A percentile compares a stretch with the other conserved stretches of the same genome.
phyloP scores from a whole-genome alignment of 164 flowering plant species.

The Berberis thunbergii region DNA sequence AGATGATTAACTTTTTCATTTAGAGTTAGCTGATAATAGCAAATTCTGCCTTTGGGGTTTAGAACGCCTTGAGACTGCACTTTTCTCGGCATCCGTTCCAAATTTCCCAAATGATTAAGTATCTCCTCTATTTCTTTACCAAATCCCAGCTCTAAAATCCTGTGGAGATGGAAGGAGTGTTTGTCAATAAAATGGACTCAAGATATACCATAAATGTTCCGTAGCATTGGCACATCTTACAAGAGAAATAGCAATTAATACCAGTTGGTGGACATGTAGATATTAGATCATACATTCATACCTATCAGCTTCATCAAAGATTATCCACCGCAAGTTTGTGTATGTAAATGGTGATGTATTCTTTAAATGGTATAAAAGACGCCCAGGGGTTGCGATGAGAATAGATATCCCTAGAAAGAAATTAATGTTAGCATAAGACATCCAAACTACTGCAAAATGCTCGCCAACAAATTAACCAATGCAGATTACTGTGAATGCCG shows the following conservation, averaged over 20 bases:
- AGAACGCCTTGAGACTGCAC: slow-evolving; percentile 12
- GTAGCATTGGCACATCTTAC: too few relatives aligned
- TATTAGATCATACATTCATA: slow-evolving; percentile 10
- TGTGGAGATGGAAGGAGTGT: slow-evolving; percentile 17
- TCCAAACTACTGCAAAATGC: neutral
- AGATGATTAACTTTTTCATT: slow-evolving; percentile 91
- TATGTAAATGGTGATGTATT: slow-evolving; percentile 69
- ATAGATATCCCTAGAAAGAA: slow-evolving; percentile 66
- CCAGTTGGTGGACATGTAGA: neutral
- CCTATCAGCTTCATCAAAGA: slow-evolving; percentile 99
- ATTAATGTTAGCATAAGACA: neutral
- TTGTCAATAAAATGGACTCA: neutral
- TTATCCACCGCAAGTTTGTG: slow-evolving; percentile 70
- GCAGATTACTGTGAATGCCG: too few relatives aligned
- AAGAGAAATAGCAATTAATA: too few relatives aligned
- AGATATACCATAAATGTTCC: too few relatives aligned
- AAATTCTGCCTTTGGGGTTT: slow-evolving; percentile 61
- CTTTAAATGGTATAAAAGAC: slow-evolving; percentile 90
- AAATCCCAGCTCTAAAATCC: slow-evolving; percentile 89
- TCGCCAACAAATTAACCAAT: too few relatives aligned
- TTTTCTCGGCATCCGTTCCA: slow-evolving; percentile 18
- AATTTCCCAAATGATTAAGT: slow-evolving; percentile 47
- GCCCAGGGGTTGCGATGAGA: slow-evolving; percentile 96
- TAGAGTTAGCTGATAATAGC: slow-evolving; percentile 85
- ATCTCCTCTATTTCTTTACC: slow-evolving; percentile 91